A percentile compares a stretch with the other conserved stretches of the same genome.
Evolutionary conservation across 805 yeast species (phyloP).

Genomic region (Candida pseudofarinosa): DNA sequence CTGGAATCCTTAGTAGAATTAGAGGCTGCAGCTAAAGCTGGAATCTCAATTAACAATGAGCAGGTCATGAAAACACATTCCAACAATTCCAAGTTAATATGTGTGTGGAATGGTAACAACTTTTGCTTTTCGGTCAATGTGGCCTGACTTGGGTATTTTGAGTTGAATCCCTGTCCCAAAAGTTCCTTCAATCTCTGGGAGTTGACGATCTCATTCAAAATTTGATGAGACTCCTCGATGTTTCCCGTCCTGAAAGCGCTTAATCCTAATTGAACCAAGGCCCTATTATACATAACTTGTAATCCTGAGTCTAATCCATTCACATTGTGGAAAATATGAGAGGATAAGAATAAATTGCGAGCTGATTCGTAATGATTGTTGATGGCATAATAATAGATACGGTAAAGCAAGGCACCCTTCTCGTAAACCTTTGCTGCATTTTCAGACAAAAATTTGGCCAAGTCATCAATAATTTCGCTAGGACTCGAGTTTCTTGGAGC

Average conservation of each 20-base stretch:
- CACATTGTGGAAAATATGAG: constrained; percentile 80
- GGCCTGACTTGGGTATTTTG: constrained; percentile 59
- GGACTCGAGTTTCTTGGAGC: constrained; percentile 35
- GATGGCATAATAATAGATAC: constrained; percentile 88
- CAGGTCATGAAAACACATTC: constrained; percentile 92
- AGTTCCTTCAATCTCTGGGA: constrained; percentile 85
- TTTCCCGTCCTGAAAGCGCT: constrained; percentile 91
- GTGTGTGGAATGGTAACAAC: constrained; percentile 96
- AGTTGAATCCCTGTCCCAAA: constrained; percentile 80
- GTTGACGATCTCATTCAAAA: constrained; percentile 81
- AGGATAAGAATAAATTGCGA: constrained; percentile 80
- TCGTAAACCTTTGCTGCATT: constrained; percentile 68
- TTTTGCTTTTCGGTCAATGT: constrained; percentile 67
- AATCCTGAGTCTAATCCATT: constrained; percentile 79
- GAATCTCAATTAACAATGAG: constrained; percentile 86
- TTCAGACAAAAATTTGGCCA: constrained; percentile 61
- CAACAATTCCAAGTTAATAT: constrained; percentile 89
- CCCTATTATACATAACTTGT: constrained; percentile 92
- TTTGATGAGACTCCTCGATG: constrained; percentile 80
- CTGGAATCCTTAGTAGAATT: constrained; percentile 61
- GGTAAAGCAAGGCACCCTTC: constrained; percentile 78
- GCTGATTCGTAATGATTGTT: constrained; percentile 81
- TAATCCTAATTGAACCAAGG: constrained; percentile 91
- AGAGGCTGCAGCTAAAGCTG: constrained; percentile 73
- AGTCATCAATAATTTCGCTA: constrained; percentile 52